These are phyloP conservation scores for Friedmanniomyces endolithicus DNA, from an alignment of 495 filamentous ascomycete species.

Conservation along the genomic window DNA sequence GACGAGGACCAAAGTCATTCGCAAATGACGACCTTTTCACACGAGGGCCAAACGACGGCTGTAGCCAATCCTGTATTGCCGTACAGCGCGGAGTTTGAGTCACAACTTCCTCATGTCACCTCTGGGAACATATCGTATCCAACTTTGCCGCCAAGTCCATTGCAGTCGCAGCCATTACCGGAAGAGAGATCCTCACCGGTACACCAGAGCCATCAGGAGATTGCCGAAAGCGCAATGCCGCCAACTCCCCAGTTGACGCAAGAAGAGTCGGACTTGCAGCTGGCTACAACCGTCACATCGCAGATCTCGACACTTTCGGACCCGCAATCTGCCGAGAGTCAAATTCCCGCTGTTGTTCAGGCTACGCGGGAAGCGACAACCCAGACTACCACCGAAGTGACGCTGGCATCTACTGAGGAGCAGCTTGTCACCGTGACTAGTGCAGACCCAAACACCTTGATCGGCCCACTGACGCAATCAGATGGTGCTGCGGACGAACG, in stretches of 20 bases:
- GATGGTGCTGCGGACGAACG: background rate
- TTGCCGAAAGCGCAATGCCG: constrained; percentile 4
- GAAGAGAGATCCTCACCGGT: background rate
- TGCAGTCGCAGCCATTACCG: background rate
- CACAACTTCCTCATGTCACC: background rate
- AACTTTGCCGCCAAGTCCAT: background rate
- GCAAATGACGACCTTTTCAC: background rate
- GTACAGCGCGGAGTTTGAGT: background rate
- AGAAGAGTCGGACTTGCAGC: background rate
- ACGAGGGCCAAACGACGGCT: background rate
- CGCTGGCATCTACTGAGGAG: background rate
- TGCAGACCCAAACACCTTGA: background rate
- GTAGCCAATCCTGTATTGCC: background rate
- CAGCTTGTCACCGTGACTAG: background rate
- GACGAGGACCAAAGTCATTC: background rate
- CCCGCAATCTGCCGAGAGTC: background rate
- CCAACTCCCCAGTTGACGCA: constrained; percentile 18
- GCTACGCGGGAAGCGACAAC: no score
- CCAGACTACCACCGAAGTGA: background rate
- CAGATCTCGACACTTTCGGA: background rate
- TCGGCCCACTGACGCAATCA: no score
- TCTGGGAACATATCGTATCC: background rate
- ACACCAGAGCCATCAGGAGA: background rate
- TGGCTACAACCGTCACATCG: background rate
- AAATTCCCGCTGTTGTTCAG: no score